These are phyloP conservation scores for Pleoardoris graminearum DNA, from an alignment of 2,329 filamentous ascomycete genomes.

Conservation along the genomic window DNA sequence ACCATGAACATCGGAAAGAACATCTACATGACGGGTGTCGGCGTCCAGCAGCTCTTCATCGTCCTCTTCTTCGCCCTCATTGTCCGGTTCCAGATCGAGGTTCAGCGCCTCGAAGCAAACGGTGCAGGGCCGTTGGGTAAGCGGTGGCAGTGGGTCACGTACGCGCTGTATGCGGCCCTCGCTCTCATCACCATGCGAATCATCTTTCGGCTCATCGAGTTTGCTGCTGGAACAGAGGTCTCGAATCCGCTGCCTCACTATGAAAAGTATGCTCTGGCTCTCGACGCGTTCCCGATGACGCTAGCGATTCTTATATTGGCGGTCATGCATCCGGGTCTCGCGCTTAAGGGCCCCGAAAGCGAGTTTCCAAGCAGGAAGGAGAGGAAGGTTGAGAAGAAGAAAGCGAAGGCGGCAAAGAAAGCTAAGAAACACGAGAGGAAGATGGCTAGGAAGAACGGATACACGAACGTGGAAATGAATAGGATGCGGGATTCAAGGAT, in stretches of 20 bases:
- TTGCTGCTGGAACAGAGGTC: conserved; percentile 49
- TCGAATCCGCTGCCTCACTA: conserved; percentile 54
- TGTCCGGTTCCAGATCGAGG: conserved; percentile 24
- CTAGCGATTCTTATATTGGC: conserved; percentile 37
- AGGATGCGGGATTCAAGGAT: no score
- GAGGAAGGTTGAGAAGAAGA: conserved; percentile 30
- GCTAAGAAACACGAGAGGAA: conserved; percentile 6
- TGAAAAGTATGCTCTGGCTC: conserved; percentile 57
- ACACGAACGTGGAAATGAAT: not conserved
- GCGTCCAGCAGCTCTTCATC: conserved; percentile 39
- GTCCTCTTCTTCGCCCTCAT: conserved; percentile 25
- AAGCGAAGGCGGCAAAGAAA: conserved; percentile 23
- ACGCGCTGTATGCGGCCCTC: conserved; percentile 21
- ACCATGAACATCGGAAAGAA: conserved; percentile 46
- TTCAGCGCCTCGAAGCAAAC: conserved; percentile 9
- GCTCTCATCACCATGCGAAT: not conserved
- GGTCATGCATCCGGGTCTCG: conserved; percentile 29
- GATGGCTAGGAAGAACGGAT: conserved; percentile 7
- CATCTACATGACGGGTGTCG: conserved; percentile 46
- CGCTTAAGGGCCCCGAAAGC: conserved; percentile 26
- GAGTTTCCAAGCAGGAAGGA: conserved; percentile 33
- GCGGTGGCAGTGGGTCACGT: conserved; percentile 37
- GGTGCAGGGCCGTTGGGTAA: not conserved
- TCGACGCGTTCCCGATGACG: conserved; percentile 62
- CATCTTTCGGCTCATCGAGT: conserved; percentile 64